A percentile compares a stretch with the other conserved stretches of the same genome.
These are phyloP conservation scores for Boletus rubroflammeus DNA, from an alignment of 768 basidiomycete species.

Conservation along the genomic window DNA sequence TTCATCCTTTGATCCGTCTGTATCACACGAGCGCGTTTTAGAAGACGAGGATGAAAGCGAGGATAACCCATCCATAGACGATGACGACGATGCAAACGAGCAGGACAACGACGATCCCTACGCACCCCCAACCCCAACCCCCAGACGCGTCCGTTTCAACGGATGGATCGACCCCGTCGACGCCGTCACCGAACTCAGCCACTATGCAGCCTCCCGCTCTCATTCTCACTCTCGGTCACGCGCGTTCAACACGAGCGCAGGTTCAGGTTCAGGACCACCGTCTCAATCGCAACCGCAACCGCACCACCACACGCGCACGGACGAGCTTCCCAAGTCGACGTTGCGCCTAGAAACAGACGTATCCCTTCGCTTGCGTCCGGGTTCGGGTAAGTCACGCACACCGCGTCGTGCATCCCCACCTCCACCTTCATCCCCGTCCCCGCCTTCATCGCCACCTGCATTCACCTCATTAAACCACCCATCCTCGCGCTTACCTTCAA, in stretches of 20 bases:
- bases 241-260: neutral
- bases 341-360: neutral
- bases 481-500: neutral
- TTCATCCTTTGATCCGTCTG: neutral
- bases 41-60: neutral
- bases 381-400: neutral
- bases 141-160: slow-evolving; percentile 40
- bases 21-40: neutral
- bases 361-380: neutral
- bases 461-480: neutral
- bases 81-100: neutral
- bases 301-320: neutral
- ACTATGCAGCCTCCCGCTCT: slow-evolving; percentile 40
- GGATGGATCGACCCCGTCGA: slow-evolving; percentile 58
- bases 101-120: slow-evolving; percentile 14
- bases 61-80: neutral
- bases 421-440: neutral
- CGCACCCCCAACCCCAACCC: slow-evolving; percentile 21
- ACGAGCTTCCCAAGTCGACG: neutral
- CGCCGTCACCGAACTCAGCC: slow-evolving; percentile 47
- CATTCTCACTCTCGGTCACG: neutral
- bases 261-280: neutral
- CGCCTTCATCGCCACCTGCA: neutral
- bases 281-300: neutral
- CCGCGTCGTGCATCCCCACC: neutral